Base-by-base conservation (phyloP, 2,329 filamentous ascomycete genomes). In the Aspergillus tanneri region DNA sequence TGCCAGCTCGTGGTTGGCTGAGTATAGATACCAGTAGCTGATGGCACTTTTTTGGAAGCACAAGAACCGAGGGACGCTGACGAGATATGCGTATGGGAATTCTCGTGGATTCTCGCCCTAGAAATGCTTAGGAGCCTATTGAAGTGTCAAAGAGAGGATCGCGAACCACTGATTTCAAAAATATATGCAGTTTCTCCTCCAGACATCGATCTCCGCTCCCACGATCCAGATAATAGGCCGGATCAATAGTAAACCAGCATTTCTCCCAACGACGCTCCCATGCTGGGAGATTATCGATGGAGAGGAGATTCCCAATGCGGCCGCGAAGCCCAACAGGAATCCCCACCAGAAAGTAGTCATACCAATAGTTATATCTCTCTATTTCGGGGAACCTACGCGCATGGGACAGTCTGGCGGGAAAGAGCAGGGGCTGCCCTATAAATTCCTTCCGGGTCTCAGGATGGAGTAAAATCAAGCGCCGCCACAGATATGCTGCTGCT, bases 271-370 rank as follows among this genome's bases (percentile, higher is more conserved):
- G 14, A 14, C 12, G 47, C 10, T 40, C 32, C 2, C 21, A 30
- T 18, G 30, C 30, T 9, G 11, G 38, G 12, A 27, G 18, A 25
- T 41, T 50, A 22, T 56, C 52, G 10, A 56, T 40, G 2, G 54
- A 51, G 4, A 57, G 12, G 10, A 57, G 28, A 14, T 28, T 43
- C 4, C 54, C 54, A 14, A 53, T 30, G 6, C 46, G 44, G 22
- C 52, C 54, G 23, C 46, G 47, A 14, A 57, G 36, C 1, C 54
- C 54, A 32, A 57, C 39, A 3, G 54, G 54, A 8, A 54, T 46
- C 2, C 53, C 55, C 7, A 57, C 46, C 19, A 55, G 21, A 18
- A 55, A 53, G 25, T 57, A 55, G 35, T 53, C 43, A 14, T 50
- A 49, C 11, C 43, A 44, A 30, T 57, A 52, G 14, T 51, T 49